phyloP scores from a whole-genome alignment of 805 yeast species.

The Komagataella mondaviorum region DNA sequence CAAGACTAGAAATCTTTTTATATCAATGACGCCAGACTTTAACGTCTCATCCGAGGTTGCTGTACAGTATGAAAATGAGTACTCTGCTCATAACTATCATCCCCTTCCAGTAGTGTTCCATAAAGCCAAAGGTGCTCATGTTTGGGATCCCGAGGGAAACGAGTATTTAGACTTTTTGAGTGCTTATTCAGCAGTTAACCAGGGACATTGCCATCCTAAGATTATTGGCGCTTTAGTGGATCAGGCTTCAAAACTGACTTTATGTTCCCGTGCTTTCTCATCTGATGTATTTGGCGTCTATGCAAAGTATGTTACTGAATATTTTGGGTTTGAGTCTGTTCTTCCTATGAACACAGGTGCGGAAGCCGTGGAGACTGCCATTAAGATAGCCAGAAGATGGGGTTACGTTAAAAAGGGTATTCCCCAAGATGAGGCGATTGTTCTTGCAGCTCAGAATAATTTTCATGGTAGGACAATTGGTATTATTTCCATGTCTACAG shows the following conservation, averaged over 20 bases:
- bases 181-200: constrained; percentile 95
- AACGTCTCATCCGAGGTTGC: constrained; percentile 54
- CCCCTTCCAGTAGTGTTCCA: constrained; percentile 92
- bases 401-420: constrained; percentile 84
- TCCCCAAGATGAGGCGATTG: constrained; percentile 71
- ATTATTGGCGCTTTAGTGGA: constrained; percentile 74
- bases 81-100: constrained; percentile 95
- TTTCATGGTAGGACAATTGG: constrained; percentile 97
- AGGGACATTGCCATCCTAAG: constrained; percentile 96
- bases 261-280: constrained; percentile 87
- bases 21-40: constrained; percentile 17
- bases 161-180: constrained; percentile 86
- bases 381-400: constrained; percentile 95
- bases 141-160: constrained; percentile 97
- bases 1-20: background rate
- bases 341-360: constrained; percentile 99
- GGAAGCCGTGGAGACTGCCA: constrained; percentile 93
- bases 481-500: constrained; percentile 91
- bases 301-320: constrained; percentile 82
- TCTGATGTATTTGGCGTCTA: constrained; percentile 77
- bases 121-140: constrained; percentile 80
- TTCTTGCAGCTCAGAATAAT: constrained; percentile 77
- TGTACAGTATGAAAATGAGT: constrained; percentile 52
- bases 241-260: constrained; percentile 74
- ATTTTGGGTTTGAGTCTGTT: constrained; percentile 81